Percentiles rank a stretch among this genome's conserved stretches.
Evolutionary conservation across 2,329 filamentous ascomycete genomes (phyloP).

Genomic region (Xylariales sp.): DNA sequence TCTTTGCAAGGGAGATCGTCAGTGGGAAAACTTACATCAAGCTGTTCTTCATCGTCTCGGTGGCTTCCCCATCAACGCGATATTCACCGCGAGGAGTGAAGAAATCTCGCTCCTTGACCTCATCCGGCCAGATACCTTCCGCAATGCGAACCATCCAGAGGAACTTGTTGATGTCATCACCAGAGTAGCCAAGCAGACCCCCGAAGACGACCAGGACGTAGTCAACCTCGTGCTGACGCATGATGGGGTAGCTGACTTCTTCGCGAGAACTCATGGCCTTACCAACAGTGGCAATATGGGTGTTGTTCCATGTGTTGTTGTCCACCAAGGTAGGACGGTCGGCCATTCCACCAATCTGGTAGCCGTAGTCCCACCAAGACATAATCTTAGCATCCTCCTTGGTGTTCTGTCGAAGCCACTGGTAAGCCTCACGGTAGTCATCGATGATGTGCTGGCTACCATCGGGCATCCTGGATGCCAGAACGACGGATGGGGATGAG

Average conservation of each 20-base stretch:
- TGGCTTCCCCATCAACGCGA: conserved; percentile 86
- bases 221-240: conserved; percentile 97
- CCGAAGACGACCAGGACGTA: conserved; percentile 98
- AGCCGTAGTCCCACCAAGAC: conserved; percentile 99
- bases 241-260: conserved; percentile 97
- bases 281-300: conserved; percentile 96
- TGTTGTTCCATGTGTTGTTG: conserved; percentile 99
- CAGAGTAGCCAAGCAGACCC: conserved; percentile 92
- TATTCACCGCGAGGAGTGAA: conserved; percentile 95
- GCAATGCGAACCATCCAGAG: conserved; percentile 99
- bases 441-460: conserved; percentile 98
- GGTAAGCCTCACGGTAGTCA: conserved; percentile 98
- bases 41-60: conserved; percentile 97
- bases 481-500: conserved; percentile 93
- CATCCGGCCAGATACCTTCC: conserved; percentile 99
- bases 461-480: conserved; percentile 88
- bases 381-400: conserved; percentile 94
- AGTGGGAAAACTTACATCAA: conserved; percentile 69
- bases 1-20: no score
- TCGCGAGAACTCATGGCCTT: conserved; percentile 98
- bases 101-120: conserved; percentile 94
- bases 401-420: conserved; percentile 98
- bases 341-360: conserved; percentile 99
- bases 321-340: conserved; percentile 95
- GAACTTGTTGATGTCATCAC: conserved; percentile 99